Percentiles rank a stretch among this genome's conserved stretches.
phyloP scores from a whole-genome alignment of 306 rosid genomes.

The Quercus cerris region DNA sequence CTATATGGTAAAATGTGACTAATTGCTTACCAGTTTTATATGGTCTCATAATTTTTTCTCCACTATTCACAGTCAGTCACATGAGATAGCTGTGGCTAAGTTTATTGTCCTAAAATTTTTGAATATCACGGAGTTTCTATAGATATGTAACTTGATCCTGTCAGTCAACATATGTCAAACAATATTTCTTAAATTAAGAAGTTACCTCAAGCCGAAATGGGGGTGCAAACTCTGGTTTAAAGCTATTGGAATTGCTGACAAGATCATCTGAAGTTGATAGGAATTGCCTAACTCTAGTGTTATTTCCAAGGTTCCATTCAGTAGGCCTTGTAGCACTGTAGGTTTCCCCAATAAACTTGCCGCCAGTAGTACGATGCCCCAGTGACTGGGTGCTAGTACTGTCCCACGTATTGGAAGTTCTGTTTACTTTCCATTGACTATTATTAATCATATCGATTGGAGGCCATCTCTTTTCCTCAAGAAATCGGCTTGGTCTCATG shows the following conservation, averaged over 20 bases:
- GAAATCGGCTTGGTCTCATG: conserved; percentile 53
- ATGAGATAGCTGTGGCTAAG: too few relatives aligned
- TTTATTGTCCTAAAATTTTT: too few relatives aligned
- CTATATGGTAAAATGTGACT: too few relatives aligned
- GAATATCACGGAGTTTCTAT: too few relatives aligned
- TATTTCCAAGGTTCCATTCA: conserved; percentile 27
- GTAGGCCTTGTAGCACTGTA: not conserved
- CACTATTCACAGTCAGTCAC: accelerated
- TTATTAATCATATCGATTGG: conserved; percentile 30
- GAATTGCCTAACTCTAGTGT: conserved; percentile 15
- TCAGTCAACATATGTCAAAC: not conserved
- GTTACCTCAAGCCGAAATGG: conserved; percentile 51
- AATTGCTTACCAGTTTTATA: too few relatives aligned
- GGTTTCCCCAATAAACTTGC: conserved; percentile 10
- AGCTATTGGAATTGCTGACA: conserved; percentile 12
- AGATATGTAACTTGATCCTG: too few relatives aligned
- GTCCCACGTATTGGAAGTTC: conserved; percentile 6
- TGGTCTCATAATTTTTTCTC: accelerated
- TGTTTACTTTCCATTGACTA: conserved; percentile 26
- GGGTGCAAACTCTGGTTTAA: conserved; percentile 30
- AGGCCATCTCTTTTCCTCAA: conserved; percentile 52
- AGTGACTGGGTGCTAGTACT: conserved; percentile 13
- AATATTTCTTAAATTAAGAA: not conserved
- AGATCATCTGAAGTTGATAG: conserved; percentile 25
- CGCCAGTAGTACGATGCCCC: conserved; percentile 19